phyloP scores from a whole-genome alignment of 2,329 filamentous ascomycete genomes.

The Saccharata proteae region DNA sequence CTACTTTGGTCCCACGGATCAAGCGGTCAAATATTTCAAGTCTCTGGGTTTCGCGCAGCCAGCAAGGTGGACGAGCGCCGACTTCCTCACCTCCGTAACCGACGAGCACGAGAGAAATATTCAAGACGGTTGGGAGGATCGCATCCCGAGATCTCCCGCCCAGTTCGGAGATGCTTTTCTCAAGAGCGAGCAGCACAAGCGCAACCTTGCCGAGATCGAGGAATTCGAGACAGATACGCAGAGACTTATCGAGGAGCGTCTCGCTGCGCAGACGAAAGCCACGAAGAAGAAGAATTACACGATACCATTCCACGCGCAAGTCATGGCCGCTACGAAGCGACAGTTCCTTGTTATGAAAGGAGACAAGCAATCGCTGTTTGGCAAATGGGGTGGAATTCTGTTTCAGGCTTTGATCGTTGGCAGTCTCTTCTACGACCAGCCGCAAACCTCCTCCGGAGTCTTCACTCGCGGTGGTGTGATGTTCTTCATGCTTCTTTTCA shows the following conservation, averaged over 20 bases:
- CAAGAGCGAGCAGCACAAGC: slow-evolving; percentile 23
- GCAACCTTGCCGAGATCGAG: slow-evolving; percentile 27
- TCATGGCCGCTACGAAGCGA: slow-evolving; percentile 26
- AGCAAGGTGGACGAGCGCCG: slow-evolving; percentile 54
- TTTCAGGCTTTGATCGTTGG: slow-evolving; percentile 29
- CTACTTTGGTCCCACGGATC: slow-evolving; percentile 51
- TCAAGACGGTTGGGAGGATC: slow-evolving; percentile 44
- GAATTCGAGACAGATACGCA: slow-evolving; percentile 26
- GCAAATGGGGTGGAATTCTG: slow-evolving; percentile 38
- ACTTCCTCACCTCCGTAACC: slow-evolving; percentile 63
- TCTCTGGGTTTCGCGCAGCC: slow-evolving; percentile 57
- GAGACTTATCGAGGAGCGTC: slow-evolving; percentile 19
- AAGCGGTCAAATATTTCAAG: slow-evolving; percentile 54
- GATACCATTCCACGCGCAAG: slow-evolving; percentile 25
- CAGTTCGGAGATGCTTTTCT: slow-evolving; percentile 39
- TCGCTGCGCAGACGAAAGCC: slow-evolving; percentile 20
- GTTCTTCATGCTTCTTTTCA: slow-evolving; percentile 52
- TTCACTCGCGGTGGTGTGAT: slow-evolving; percentile 50
- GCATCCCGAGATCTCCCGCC: slow-evolving; percentile 41
- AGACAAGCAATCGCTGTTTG: slow-evolving; percentile 37
- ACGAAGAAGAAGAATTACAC: slow-evolving; percentile 31
- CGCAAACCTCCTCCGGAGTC: slow-evolving; percentile 39
- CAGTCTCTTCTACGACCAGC: slow-evolving; percentile 42
- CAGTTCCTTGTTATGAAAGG: slow-evolving; percentile 42
- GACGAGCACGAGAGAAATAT: slow-evolving; percentile 46